A percentile compares a stretch with the other conserved stretches of the same genome.
Evolutionary conservation across 179 eudicot genomes (phyloP).

Genomic region (Camellia oleifera): DNA sequence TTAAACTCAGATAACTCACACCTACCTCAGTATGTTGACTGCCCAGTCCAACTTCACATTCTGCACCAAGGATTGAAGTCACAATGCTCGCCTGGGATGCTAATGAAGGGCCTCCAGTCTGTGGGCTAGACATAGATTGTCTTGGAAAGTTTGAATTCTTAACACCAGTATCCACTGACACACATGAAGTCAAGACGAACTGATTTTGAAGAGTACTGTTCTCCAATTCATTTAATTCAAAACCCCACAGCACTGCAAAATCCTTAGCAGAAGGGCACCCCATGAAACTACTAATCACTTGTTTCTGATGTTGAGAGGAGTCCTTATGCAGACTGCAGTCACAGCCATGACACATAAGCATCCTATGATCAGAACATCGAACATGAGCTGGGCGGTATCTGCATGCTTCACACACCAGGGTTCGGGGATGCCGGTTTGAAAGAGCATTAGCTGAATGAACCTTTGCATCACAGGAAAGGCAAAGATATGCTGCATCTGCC

Average conservation of each 20-base stretch:
- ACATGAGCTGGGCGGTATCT: slow-evolving; percentile 34
- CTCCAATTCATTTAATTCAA: slow-evolving; percentile 28
- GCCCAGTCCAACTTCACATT: slow-evolving; percentile 24
- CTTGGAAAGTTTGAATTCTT: background rate
- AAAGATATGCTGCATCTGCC: slow-evolving; percentile 68
- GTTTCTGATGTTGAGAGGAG: slow-evolving; percentile 45
- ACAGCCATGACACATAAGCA: slow-evolving; percentile 59
- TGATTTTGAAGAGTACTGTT: slow-evolving; percentile 15
- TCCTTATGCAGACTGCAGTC: slow-evolving; percentile 39
- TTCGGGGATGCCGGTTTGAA: slow-evolving; percentile 57
- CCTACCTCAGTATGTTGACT: slow-evolving; percentile 35
- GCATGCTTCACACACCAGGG: slow-evolving; percentile 65
- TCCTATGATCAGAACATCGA: slow-evolving; percentile 52
- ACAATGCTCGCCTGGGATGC: slow-evolving; percentile 15
- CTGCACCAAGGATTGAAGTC: slow-evolving; percentile 16
- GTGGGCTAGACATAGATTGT: slow-evolving; percentile 3
- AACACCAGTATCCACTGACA: slow-evolving; percentile 14
- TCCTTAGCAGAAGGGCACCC: slow-evolving; percentile 72
- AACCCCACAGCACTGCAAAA: slow-evolving; percentile 61
- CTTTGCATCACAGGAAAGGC: slow-evolving; percentile 66
- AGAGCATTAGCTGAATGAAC: slow-evolving; percentile 81
- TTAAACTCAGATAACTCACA: background rate
- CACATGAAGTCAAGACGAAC: slow-evolving; percentile 15
- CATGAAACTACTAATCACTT: slow-evolving; percentile 37
- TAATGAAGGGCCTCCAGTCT: background rate